These are phyloP conservation scores for Arctium minus DNA, from an alignment of 129 eudicot genomes.

Conservation along the genomic window DNA sequence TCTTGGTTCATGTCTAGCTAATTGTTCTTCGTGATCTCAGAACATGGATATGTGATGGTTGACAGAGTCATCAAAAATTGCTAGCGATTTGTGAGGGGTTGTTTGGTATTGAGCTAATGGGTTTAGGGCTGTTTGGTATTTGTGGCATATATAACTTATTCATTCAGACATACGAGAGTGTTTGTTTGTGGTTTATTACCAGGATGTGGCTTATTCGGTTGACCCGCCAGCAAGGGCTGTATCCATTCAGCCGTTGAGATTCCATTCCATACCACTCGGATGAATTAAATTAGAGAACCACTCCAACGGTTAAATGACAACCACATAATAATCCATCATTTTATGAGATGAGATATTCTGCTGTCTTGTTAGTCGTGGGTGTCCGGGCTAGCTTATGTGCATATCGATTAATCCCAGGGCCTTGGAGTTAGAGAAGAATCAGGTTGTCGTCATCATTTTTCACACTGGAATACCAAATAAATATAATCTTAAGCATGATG, in stretches of 20 bases:
- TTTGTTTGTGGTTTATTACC: no score
- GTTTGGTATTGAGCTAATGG: background rate
- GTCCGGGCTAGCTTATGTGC: background rate
- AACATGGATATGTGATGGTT: background rate
- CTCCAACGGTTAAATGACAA: background rate
- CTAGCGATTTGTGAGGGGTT: background rate
- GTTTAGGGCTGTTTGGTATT: no score
- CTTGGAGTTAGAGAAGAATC: background rate
- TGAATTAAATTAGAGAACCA: background rate
- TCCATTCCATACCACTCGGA: background rate
- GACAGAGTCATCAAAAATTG: background rate
- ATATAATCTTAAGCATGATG: no score
- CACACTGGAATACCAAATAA: background rate
- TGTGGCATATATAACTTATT: no score
- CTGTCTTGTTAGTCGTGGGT: no score
- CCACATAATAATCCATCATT: no score
- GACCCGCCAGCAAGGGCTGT: no score
- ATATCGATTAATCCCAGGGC: background rate
- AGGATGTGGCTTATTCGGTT: background rate
- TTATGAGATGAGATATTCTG: no score
- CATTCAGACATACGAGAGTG: no score
- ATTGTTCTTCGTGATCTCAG: no score
- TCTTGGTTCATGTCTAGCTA: no score
- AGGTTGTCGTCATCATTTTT: background rate
- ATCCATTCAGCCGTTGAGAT: background rate